phyloP scores from a whole-genome alignment of 164 flowering plant genomes.

The grape (Vitis vinifera) region DNA sequence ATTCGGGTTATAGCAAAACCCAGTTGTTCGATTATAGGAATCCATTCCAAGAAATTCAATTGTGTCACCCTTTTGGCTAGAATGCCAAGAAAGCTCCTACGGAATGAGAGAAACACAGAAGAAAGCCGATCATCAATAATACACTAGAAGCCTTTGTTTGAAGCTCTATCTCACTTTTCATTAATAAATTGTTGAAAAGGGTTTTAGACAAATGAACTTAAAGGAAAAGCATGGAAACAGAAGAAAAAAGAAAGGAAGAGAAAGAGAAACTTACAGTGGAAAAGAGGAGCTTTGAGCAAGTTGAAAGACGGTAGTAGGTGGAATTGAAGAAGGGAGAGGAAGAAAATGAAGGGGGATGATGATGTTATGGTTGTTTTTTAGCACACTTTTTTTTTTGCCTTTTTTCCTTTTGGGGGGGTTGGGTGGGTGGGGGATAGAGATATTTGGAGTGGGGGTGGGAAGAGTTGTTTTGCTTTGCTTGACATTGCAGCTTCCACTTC shows the following conservation, averaged over 20 bases:
- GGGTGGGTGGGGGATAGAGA: constrained; percentile 36
- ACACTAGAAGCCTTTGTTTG: neutral
- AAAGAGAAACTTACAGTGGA: constrained; percentile 17
- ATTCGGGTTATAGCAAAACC: constrained; percentile 40
- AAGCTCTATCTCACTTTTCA: neutral
- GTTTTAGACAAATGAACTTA: constrained; percentile 3
- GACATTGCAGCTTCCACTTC: constrained; percentile 55
- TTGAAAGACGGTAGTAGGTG: constrained; percentile 39
- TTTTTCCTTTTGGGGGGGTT: neutral
- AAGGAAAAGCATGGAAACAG: constrained; percentile 4
- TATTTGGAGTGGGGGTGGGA: constrained; percentile 8
- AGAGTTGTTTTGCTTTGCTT: constrained; percentile 53
- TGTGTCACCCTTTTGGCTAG: neutral
- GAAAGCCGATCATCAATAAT: neutral
- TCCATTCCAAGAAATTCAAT: constrained; percentile 37
- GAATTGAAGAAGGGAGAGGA: constrained; percentile 16
- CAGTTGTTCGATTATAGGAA: constrained; percentile 36
- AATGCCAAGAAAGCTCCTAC: constrained; percentile 4
- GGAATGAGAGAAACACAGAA: neutral
- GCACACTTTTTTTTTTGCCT: constrained; percentile 6
- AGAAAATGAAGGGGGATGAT: constrained; percentile 17
- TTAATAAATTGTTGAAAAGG: neutral
- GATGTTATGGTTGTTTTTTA: constrained; percentile 14
- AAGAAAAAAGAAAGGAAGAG: neutral
- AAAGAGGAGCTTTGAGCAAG: constrained; percentile 14